phyloP scores from a whole-genome alignment of 2,329 filamentous ascomycete genomes.

The Fonsecaea erecta region DNA sequence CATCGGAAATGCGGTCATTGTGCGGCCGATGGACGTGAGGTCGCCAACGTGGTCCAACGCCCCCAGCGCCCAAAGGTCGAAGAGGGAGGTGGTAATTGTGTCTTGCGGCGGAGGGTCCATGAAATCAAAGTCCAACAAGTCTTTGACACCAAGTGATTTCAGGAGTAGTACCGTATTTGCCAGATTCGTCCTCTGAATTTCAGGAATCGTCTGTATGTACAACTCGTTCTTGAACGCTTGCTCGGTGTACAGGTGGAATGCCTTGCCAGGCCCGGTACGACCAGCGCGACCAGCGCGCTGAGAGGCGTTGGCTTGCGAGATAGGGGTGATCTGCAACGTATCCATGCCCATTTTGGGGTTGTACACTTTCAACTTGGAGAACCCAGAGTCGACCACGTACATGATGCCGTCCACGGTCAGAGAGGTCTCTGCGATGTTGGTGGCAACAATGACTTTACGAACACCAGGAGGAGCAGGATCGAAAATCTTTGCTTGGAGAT shows the following conservation, averaged over 20 bases:
- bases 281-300: conserved; percentile 93
- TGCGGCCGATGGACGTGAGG: conserved; percentile 80
- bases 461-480: conserved; percentile 88
- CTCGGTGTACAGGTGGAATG: conserved; percentile 92
- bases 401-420: conserved; percentile 98
- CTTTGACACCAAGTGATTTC: conserved; percentile 88
- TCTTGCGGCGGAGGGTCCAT: conserved; percentile 99
- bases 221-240: conserved; percentile 94
- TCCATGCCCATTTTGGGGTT: conserved; percentile 99
- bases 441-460: conserved; percentile 96
- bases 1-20: conserved; percentile 99
- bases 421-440: conserved; percentile 97
- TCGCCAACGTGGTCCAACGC: conserved; percentile 93
- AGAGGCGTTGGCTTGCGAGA: conserved; percentile 93
- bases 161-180: conserved; percentile 82
- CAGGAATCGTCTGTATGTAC: conserved; percentile 94
- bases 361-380: conserved; percentile 97
- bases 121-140: conserved; percentile 92
- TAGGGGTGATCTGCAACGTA: conserved; percentile 94
- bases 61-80: conserved; percentile 95
- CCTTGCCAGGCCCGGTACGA: conserved; percentile 91
- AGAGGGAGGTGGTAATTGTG: conserved; percentile 94
- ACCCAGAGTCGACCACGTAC: conserved; percentile 96
- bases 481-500: conserved; percentile 97
- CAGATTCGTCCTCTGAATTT: conserved; percentile 94